Conservation (phyloP, 1,139 yeast genomes). For the Yamadazyma songkhlaensis region DNA sequence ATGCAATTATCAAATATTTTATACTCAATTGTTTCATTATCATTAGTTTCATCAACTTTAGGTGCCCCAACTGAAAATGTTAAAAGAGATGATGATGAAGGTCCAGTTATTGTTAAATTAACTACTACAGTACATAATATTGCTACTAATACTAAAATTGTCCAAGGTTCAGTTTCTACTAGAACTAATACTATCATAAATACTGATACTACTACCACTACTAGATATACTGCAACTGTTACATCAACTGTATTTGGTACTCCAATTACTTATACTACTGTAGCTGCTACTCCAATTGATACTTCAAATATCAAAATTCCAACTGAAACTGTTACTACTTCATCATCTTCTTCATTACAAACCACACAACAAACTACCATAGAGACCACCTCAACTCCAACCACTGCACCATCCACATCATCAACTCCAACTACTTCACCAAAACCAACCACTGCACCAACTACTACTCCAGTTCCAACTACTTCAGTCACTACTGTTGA, state of each 20-base stretch:
- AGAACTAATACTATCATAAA: conserved; percentile 27
- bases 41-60: conserved; percentile 20
- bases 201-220: conserved; percentile 37
- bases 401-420: conserved; percentile 4
- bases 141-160: conserved; percentile 32
- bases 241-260: conserved; percentile 43
- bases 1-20: conserved; percentile 35
- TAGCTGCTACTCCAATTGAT: conserved; percentile 34
- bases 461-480: conserved; percentile 10
- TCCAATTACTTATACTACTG: conserved; percentile 38
- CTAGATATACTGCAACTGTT: conserved; percentile 46
- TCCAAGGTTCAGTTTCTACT: conserved; percentile 30
- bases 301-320: conserved; percentile 12
- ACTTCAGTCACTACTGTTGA: conserved; percentile 11
- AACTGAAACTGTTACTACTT: conserved; percentile 8
- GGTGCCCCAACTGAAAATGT: conserved; percentile 28
- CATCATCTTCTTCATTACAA: conserved; percentile 3
- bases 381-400: conserved; percentile 7
- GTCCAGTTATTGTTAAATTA: conserved; percentile 32
- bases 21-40: conserved; percentile 17
- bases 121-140: conserved; percentile 36
- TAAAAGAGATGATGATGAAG: conserved; percentile 23
- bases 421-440: conserved; percentile 5
- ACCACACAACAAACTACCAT: conserved; percentile 10
- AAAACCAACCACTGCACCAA: conserved; percentile 7